phyloP scores from a whole-genome alignment of 164 flowering plant genomes.

The Piper longum region DNA sequence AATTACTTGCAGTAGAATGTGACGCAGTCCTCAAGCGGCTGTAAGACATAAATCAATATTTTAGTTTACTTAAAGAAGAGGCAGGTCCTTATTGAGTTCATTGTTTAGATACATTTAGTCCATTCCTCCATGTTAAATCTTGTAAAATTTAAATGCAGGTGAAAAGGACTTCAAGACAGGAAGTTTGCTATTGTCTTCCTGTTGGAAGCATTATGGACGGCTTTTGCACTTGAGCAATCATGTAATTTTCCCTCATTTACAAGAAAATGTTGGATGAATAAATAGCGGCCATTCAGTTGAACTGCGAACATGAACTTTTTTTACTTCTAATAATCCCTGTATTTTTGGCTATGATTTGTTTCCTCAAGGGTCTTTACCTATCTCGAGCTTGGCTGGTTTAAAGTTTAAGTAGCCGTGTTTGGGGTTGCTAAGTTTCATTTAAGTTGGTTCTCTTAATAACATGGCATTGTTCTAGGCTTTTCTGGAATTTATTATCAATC shows the following conservation, averaged over 20 bases:
- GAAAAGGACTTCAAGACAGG: constrained; percentile 24
- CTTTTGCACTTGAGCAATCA: constrained; percentile 53
- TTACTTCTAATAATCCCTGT: not conserved
- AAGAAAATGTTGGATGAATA: constrained; percentile 53
- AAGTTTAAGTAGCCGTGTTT: too few species aligned
- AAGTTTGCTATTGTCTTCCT: constrained; percentile 48
- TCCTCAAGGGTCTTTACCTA: too few species aligned
- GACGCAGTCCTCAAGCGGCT: constrained; percentile 61
- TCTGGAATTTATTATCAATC: too few species aligned
- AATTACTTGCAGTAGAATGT: constrained; percentile 64
- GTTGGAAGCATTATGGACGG: constrained; percentile 72
- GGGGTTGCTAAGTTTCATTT: too few species aligned
- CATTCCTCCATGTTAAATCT: not conserved
- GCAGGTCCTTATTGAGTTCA: constrained; percentile 32
- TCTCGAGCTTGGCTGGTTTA: too few species aligned
- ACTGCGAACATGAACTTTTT: not conserved
- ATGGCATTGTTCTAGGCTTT: too few species aligned
- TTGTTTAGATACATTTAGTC: too few species aligned
- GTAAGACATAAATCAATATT: constrained; percentile 28
- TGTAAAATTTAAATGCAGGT: constrained; percentile 23
- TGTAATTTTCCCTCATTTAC: constrained; percentile 24
- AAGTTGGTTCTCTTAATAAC: too few species aligned
- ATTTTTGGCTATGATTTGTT: not conserved
- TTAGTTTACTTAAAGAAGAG: constrained; percentile 28
- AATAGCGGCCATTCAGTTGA: constrained; percentile 68